Percentiles rank a stretch among this genome's conserved stretches.
Conservation (phyloP, 345 rosid genomes). For the Pseudoturritis turrita region DNA sequence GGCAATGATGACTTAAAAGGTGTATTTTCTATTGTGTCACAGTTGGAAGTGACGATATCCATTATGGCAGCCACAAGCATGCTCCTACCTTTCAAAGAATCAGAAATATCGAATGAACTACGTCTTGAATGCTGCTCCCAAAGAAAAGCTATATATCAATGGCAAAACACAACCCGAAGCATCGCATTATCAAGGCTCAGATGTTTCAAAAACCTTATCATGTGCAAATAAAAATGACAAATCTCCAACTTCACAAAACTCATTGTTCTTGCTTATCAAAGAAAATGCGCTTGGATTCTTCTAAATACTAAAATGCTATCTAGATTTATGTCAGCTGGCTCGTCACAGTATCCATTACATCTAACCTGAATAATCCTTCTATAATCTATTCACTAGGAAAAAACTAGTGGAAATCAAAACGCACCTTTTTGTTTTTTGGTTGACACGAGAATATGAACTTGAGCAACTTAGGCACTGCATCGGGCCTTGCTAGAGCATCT, state of each 20-base stretch:
- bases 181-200: conserved; percentile 29
- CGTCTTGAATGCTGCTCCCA: conserved; percentile 97
- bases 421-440: conserved; percentile 74
- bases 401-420: neutral
- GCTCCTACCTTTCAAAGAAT: conserved; percentile 99
- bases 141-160: conserved; percentile 78
- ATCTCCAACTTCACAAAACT: neutral
- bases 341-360: neutral
- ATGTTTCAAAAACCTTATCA: conserved; percentile 1
- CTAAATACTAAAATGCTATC: conserved; percentile 3
- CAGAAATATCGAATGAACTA: conserved; percentile 91
- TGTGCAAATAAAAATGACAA: neutral
- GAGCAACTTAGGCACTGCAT: conserved; percentile 69
- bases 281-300: neutral
- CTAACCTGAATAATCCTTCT: neutral
- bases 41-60: conserved; percentile 93
- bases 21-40: conserved; percentile 51
- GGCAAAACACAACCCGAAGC: conserved; percentile 45
- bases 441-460: conserved; percentile 87
- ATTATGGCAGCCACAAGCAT: conserved; percentile 98
- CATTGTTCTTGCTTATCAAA: neutral
- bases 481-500: conserved; percentile 78
- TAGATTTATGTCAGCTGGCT: neutral
- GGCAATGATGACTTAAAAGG: conserved; percentile 60
- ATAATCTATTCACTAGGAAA: neutral